phyloP scores from a whole-genome alignment of 2,329 filamentous ascomycete species.

The Apiospora sp. region DNA sequence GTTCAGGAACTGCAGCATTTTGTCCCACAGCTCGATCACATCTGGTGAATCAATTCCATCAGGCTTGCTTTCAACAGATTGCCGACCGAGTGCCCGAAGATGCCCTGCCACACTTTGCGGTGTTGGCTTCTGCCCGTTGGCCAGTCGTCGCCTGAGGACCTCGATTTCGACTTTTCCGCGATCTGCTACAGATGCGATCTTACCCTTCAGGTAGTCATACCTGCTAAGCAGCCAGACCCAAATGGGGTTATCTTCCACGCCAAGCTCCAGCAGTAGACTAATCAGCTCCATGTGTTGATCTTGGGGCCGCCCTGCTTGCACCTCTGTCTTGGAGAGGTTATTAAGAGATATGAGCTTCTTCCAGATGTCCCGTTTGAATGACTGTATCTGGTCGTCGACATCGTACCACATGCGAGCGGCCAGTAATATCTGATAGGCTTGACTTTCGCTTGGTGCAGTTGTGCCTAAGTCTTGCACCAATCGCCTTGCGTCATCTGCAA shows the following conservation, averaged over 20 bases:
- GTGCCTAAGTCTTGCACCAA: constrained; percentile 66
- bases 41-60: constrained; percentile 79
- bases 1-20: constrained; percentile 77
- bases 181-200: constrained; percentile 81
- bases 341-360: constrained; percentile 77
- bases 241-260: constrained; percentile 94
- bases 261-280: constrained; percentile 85
- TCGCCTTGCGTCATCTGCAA: constrained; percentile 78
- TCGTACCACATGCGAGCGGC: constrained; percentile 96
- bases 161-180: constrained; percentile 93
- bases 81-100: constrained; percentile 75
- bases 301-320: constrained; percentile 66
- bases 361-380: constrained; percentile 92
- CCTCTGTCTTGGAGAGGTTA: constrained; percentile 55
- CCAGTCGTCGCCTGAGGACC: constrained; percentile 82
- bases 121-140: constrained; percentile 75
- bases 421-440: constrained; percentile 86
- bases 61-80: constrained; percentile 66
- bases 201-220: constrained; percentile 88
- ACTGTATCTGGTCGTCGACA: constrained; percentile 84
- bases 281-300: constrained; percentile 94
- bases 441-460: constrained; percentile 72
- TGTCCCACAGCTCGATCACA: constrained; percentile 92
- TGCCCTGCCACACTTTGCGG: constrained; percentile 76
- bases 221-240: constrained; percentile 94